These are phyloP conservation scores for Immersiella caudata DNA, from an alignment of 495 filamentous ascomycete species.

Conservation along the genomic window DNA sequence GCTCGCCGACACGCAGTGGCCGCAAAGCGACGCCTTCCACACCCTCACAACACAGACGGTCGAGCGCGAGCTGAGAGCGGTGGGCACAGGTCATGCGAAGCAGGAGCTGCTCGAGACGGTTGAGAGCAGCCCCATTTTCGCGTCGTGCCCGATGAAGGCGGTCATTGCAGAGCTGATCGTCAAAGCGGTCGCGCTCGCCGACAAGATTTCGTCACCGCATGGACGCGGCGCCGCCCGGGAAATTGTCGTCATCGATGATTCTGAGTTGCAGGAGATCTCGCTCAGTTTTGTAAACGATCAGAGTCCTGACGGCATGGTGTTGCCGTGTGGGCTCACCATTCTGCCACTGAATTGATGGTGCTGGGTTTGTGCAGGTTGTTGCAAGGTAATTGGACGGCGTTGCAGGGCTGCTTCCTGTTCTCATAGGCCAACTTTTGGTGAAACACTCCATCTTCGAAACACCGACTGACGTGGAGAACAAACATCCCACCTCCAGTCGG, in stretches of 20 bases:
- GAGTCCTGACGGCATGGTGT: conserved; percentile 28
- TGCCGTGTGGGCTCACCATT: conserved; percentile 36
- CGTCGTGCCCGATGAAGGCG: conserved; percentile 26
- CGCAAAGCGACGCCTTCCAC: conserved; percentile 17
- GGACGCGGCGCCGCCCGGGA: conserved; percentile 5
- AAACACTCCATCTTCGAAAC: conserved; percentile 3
- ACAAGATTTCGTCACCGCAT: conserved; percentile 11
- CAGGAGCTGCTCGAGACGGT: conserved; percentile 26
- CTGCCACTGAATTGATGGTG: conserved; percentile 30
- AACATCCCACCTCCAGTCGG: neutral
- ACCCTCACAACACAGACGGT: conserved; percentile 16
- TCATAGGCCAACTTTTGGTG: conserved; percentile 1
- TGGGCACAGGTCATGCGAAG: conserved; percentile 18
- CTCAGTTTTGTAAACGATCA: conserved; percentile 36
- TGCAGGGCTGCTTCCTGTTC: neutral
- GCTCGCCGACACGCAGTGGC: conserved; percentile 36
- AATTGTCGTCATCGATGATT: conserved; percentile 25
- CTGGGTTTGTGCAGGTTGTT: neutral
- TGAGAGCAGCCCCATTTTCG: conserved; percentile 31
- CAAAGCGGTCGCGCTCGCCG: conserved; percentile 28
- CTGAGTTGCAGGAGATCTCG: conserved; percentile 32
- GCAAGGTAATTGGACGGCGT: neutral
- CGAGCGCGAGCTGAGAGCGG: conserved; percentile 24
- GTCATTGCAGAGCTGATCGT: conserved; percentile 32
- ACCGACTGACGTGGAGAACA: neutral